Percentiles rank a stretch among this genome's conserved stretches.
phyloP scores from a whole-genome alignment of 2,329 filamentous ascomycete species.

The Fusarium subtropicale region DNA sequence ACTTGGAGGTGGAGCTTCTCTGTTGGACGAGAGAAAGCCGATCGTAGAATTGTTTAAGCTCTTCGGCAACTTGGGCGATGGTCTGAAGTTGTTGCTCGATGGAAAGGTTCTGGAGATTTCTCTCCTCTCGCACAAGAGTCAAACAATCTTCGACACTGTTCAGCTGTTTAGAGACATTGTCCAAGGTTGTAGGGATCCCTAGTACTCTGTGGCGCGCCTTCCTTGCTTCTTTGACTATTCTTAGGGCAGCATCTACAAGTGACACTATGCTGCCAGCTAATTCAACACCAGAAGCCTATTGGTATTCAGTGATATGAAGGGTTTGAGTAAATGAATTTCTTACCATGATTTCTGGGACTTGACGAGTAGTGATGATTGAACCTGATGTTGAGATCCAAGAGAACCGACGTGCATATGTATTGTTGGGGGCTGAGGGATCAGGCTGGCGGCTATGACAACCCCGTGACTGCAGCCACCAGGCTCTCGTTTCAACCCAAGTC shows the following conservation, averaged over 20 bases:
- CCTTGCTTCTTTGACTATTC: not conserved
- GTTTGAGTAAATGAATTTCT: not conserved
- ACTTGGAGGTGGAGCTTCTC: not conserved
- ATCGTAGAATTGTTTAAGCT: not conserved
- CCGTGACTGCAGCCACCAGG: not conserved
- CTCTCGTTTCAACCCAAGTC: not conserved
- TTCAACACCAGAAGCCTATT: not conserved
- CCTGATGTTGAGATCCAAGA: not conserved
- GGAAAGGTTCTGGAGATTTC: not conserved
- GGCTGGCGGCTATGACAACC: not conserved
- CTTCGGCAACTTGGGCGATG: not conserved
- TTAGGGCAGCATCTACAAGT: not conserved
- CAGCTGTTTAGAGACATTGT: not conserved
- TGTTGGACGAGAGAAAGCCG: not conserved
- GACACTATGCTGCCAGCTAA: not conserved
- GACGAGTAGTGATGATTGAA: not conserved
- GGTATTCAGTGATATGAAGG: not conserved
- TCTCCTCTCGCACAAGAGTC: not conserved
- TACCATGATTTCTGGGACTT: not conserved
- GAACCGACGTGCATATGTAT: no score
- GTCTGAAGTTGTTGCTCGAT: not conserved
- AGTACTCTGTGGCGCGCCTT: not conserved
- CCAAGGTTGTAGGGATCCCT: not conserved
- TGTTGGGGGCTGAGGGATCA: not conserved
- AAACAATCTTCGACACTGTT: not conserved